phyloP scores from a whole-genome alignment of 2,329 filamentous ascomycete genomes.

The Hypoxylon sp. region DNA sequence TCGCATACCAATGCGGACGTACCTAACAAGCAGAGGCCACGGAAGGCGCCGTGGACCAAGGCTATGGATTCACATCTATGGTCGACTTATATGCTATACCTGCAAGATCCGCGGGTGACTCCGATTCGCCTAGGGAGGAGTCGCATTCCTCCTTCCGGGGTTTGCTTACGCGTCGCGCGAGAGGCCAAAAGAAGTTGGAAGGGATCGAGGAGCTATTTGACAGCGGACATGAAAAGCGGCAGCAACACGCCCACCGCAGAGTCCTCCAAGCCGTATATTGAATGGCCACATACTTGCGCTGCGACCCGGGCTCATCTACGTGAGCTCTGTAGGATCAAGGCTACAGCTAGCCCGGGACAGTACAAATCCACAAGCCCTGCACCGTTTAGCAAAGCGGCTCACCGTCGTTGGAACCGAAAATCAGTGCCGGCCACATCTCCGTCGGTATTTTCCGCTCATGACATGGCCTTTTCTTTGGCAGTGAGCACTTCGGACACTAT shows the following conservation, averaged over 20 bases:
- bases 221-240: slow-evolving; percentile 62
- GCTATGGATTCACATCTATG: slow-evolving; percentile 77
- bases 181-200: slow-evolving; percentile 78
- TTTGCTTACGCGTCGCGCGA: slow-evolving; percentile 75
- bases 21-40: slow-evolving; percentile 52
- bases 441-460: slow-evolving; percentile 70
- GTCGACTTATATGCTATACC: slow-evolving; percentile 75
- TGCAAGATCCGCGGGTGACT: slow-evolving; percentile 77
- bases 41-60: slow-evolving; percentile 74
- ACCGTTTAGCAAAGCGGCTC: slow-evolving; percentile 67
- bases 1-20: slow-evolving; percentile 20
- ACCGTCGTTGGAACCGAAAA: slow-evolving; percentile 65
- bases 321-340: slow-evolving; percentile 73
- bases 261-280: slow-evolving; percentile 64
- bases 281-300: slow-evolving; percentile 76
- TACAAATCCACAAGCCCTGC: slow-evolving; percentile 69
- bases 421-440: slow-evolving; percentile 63
- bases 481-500: slow-evolving; percentile 76
- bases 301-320: slow-evolving; percentile 74
- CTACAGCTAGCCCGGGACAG: slow-evolving; percentile 61
- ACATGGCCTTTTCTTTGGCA: slow-evolving; percentile 74
- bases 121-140: slow-evolving; percentile 75
- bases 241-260: slow-evolving; percentile 70
- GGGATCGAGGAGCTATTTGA: slow-evolving; percentile 64
- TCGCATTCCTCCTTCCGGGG: slow-evolving; percentile 74